phyloP scores from a whole-genome alignment of 2,329 filamentous ascomycete species.

The Xylariales sp. region DNA sequence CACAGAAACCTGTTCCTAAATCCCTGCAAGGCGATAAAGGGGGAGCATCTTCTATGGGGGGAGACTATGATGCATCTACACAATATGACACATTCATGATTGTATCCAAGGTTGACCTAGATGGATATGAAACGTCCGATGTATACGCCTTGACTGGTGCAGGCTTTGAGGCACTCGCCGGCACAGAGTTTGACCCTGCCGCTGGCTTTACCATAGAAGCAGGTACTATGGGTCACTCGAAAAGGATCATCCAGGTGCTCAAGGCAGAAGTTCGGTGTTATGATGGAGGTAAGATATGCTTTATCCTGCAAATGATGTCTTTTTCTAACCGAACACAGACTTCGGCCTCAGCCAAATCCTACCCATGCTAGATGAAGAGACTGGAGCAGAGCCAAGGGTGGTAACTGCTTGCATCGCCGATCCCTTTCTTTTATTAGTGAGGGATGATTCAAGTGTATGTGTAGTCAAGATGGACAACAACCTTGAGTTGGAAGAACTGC shows the following conservation, averaged over 20 bases:
- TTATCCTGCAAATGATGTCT: slow-evolving; percentile 7
- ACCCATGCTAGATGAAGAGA: slow-evolving; percentile 88
- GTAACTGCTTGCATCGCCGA: slow-evolving; percentile 80
- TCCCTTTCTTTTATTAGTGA: slow-evolving; percentile 76
- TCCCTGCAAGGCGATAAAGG: slow-evolving; percentile 47
- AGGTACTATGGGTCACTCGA: slow-evolving; percentile 74
- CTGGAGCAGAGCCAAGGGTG: slow-evolving; percentile 73
- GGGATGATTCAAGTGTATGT: slow-evolving; percentile 78
- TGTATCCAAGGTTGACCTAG: slow-evolving; percentile 65
- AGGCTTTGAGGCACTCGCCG: slow-evolving; percentile 69
- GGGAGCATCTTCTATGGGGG: slow-evolving; percentile 43
- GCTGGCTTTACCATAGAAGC: slow-evolving; percentile 85
- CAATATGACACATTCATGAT: slow-evolving; percentile 80
- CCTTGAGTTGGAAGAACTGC: slow-evolving; percentile 81
- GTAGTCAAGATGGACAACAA: slow-evolving; percentile 75
- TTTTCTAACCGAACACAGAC: slow-evolving; percentile 45
- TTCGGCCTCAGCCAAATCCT: slow-evolving; percentile 87
- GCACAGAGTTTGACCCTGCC: slow-evolving; percentile 87
- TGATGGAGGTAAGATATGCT: slow-evolving; percentile 66
- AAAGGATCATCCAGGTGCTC: slow-evolving; percentile 81
- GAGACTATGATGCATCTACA: slow-evolving; percentile 54
- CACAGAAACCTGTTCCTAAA: slow-evolving; percentile 63
- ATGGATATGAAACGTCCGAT: slow-evolving; percentile 71
- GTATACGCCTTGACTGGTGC: slow-evolving; percentile 72
- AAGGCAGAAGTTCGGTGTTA: slow-evolving; percentile 86